phyloP scores from a whole-genome alignment of 2,329 filamentous ascomycete genomes.

The Aspergillus versicolor region DNA sequence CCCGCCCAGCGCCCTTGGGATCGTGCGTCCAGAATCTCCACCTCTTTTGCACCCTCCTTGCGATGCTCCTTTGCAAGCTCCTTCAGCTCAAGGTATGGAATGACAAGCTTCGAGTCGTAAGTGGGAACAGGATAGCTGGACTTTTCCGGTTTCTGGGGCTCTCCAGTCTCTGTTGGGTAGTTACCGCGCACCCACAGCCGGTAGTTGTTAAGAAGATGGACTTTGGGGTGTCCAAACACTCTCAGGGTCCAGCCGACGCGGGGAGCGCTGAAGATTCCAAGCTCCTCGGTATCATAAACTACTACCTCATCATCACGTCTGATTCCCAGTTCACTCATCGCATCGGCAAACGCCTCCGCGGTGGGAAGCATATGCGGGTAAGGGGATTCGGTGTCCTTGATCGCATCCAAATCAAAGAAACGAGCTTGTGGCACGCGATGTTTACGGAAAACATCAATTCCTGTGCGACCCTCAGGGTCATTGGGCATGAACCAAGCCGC shows the following conservation, averaged over 20 bases:
- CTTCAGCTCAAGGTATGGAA: constrained; percentile 78
- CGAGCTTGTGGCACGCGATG: constrained; percentile 83
- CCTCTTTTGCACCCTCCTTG: constrained; percentile 77
- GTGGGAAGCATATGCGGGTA: constrained; percentile 97
- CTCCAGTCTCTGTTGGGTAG: constrained; percentile 75
- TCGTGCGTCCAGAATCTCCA: constrained; percentile 88
- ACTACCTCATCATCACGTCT: constrained; percentile 84
- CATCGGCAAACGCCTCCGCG: constrained; percentile 74
- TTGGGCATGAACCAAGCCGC: constrained; percentile 97
- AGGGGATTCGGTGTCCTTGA: constrained; percentile 81
- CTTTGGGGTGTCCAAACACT: constrained; percentile 82
- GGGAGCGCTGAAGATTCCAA: constrained; percentile 92
- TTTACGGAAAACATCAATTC: constrained; percentile 76
- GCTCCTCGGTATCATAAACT: constrained; percentile 87
- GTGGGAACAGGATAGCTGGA: constrained; percentile 52
- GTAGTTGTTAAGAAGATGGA: constrained; percentile 95
- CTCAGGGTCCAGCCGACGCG: constrained; percentile 91
- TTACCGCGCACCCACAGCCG: constrained; percentile 86
- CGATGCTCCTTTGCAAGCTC: constrained; percentile 72
- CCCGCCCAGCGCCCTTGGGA: constrained; percentile 78
- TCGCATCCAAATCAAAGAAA: constrained; percentile 93
- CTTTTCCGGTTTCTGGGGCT: constrained; percentile 37
- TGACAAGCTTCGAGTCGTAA: constrained; percentile 65
- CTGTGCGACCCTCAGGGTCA: constrained; percentile 70
- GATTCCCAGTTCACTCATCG: constrained; percentile 88